Percentiles rank a stretch among this genome's conserved stretches.
Conservation (phyloP, 805 yeast species). For the Wickerhamomyces queroliae region DNA sequence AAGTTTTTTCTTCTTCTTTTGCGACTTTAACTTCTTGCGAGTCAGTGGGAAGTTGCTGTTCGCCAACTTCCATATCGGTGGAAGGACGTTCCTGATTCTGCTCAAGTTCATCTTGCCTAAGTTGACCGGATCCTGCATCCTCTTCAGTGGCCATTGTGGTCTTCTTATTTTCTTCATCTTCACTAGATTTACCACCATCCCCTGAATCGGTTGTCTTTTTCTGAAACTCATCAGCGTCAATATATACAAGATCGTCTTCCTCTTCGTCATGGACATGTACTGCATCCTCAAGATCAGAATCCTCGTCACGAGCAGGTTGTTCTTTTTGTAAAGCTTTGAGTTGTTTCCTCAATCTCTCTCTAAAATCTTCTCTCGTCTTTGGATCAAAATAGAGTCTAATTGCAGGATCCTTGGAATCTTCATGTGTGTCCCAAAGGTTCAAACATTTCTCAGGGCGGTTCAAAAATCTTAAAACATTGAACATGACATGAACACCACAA, state of each 20-base stretch:
- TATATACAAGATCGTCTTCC: constrained; percentile 3
- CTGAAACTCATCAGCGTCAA: constrained; percentile 1
- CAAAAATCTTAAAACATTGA: constrained; percentile 58
- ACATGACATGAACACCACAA: constrained; percentile 90
- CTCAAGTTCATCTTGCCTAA: no score
- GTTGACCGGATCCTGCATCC: no score
- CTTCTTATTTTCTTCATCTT: background rate
- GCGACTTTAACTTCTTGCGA: no score
- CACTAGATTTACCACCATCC: constrained; percentile 1
- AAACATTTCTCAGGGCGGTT: constrained; percentile 42
- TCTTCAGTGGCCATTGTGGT: no score
- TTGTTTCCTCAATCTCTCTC: constrained; percentile 16
- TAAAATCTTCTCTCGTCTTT: constrained; percentile 21
- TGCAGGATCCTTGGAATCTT: constrained; percentile 7
- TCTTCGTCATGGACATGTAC: constrained; percentile 4
- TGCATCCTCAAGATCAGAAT: constrained; percentile 3
- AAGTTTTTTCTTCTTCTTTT: no score
- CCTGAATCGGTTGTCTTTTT: background rate
- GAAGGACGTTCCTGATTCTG: no score
- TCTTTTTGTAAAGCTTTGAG: constrained; percentile 15
- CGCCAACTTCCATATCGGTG: no score
- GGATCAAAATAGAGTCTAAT: constrained; percentile 16
- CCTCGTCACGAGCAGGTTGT: constrained; percentile 5
- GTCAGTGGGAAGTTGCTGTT: no score
- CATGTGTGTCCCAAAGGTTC: constrained; percentile 37